Percentiles rank a stretch among this genome's conserved stretches.
Conservation (phyloP, 1,284 basidiomycete genomes). For the Malassezia brasiliensis region DNA sequence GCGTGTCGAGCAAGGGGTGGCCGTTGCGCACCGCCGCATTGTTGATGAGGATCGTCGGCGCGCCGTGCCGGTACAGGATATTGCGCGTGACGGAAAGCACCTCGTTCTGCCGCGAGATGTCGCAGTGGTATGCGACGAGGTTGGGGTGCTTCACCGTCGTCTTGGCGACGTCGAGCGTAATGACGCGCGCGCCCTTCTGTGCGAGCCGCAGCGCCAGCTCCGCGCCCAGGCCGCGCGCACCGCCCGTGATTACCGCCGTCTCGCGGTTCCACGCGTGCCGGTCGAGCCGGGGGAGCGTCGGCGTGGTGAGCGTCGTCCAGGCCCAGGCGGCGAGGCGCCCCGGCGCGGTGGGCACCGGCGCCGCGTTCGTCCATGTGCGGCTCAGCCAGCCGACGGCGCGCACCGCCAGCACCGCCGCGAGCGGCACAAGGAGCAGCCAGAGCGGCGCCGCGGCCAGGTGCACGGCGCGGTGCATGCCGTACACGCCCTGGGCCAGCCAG, state of each 20-base stretch:
- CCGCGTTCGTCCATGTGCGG: slow-evolving; percentile 8
- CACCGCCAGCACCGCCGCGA: background rate
- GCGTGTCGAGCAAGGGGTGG: slow-evolving; percentile 69
- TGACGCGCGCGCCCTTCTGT: slow-evolving; percentile 66
- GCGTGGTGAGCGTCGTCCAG: background rate
- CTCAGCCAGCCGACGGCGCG: background rate
- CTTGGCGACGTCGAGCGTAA: slow-evolving; percentile 60
- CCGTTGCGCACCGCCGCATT: slow-evolving; percentile 93
- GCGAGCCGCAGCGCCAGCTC: slow-evolving; percentile 72
- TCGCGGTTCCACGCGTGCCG: slow-evolving; percentile 18
- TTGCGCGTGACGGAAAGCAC: background rate
- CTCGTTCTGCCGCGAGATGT: slow-evolving; percentile 18
- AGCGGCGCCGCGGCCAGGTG: background rate
- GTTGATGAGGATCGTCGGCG: slow-evolving; percentile 70
- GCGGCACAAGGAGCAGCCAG: background rate
- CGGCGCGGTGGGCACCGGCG: background rate
- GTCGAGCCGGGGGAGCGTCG: background rate
- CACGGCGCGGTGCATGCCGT: background rate
- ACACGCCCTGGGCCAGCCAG: background rate
- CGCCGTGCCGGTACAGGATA: slow-evolving; percentile 17
- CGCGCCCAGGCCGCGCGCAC: slow-evolving; percentile 77
- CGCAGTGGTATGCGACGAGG: slow-evolving; percentile 30
- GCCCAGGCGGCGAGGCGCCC: background rate
- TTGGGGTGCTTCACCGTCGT: slow-evolving; percentile 13
- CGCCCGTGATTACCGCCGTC: slow-evolving; percentile 49